Percentiles rank a stretch among this genome's conserved stretches.
phyloP scores from a whole-genome alignment of 108 stramenopile genomes.

The Asterionellopsis glacialis region DNA sequence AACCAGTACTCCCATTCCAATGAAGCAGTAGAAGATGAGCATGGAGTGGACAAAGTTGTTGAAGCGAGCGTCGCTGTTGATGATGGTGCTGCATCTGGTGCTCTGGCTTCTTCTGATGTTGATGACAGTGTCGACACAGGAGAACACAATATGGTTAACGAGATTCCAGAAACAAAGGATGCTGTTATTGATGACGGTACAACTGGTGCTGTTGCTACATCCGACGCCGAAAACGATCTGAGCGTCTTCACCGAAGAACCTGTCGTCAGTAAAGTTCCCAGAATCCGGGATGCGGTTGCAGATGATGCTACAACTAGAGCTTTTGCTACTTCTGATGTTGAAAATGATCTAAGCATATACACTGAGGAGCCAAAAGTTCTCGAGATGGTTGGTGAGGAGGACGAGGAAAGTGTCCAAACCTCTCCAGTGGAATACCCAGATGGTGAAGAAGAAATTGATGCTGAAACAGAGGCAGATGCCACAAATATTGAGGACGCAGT shows the following conservation, averaged over 20 bases:
- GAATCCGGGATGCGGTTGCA: not conserved
- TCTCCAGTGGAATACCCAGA: not conserved
- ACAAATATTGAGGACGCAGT: not conserved
- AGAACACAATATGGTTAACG: not conserved
- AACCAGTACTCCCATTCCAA: no score
- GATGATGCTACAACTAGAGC: not conserved
- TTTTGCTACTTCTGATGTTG: not conserved
- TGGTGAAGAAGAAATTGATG: not conserved
- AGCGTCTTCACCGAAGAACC: not conserved
- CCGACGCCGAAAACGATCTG: not conserved
- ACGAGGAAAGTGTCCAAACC: not conserved
- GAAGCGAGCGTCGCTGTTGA: no score
- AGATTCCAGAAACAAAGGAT: not conserved
- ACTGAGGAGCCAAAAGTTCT: not conserved
- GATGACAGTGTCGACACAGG: not conserved
- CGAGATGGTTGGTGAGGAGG: not conserved
- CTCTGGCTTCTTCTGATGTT: not conserved
- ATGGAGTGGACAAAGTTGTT: not conserved
- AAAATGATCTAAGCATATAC: not conserved
- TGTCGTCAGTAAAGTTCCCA: not conserved
- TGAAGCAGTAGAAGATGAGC: no score
- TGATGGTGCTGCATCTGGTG: no score
- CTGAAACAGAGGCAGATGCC: not conserved
- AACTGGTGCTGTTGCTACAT: not conserved
- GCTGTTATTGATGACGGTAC: not conserved